Evolutionary conservation across 306 rosid species (phyloP), one percentile per base, ranked within the genome.

Genomic region (Malus orientalis): DNA sequence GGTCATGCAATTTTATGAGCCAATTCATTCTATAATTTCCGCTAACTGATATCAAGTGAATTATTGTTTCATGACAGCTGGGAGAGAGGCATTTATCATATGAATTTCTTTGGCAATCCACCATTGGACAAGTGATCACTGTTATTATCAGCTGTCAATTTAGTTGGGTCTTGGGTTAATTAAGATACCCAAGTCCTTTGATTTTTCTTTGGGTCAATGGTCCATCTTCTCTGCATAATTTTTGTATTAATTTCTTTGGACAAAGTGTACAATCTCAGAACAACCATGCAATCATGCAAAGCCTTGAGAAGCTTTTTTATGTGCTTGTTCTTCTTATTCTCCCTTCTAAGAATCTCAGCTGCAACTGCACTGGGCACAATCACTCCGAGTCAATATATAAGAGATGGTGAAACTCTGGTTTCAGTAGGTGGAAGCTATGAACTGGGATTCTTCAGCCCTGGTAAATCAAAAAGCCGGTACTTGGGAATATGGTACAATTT

Each of bases 381-480:
- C 20, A 55, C 30, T 33, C 75, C 51, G 14, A 32, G 51, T 55
- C 33, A 3, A 33, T 32, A 6, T 33, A n/a, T 71, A 32, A 38
- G 8, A 57, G 76, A 73, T 10, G 55, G 67, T 1, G 25, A 73
- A 38, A 58, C 40, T 38, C 68, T 73, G 4, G 40, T 58, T 58
- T 73, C 67, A 23, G 40, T 38, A 0, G 18, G 27, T 10, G 30
- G 40, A 53, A 22, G 25, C n/a, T 81, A 38, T 33, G 36, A 81
- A 36, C 27, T 81, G 27, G 84, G 84, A 7, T 81, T 72, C 70
- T 81, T 66, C 36, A 22, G 65, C 38, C 84, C 78, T 1, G 20
- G 30, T 20, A 55, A 66, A 18, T 59, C 69, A 0, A 72, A 70
- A 2, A 20, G 27, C 5, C 73, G 45, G 18, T 81, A 81, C 67